Conservation (phyloP, 148 eudicot genomes). For the Suaeda aralocaspica region DNA sequence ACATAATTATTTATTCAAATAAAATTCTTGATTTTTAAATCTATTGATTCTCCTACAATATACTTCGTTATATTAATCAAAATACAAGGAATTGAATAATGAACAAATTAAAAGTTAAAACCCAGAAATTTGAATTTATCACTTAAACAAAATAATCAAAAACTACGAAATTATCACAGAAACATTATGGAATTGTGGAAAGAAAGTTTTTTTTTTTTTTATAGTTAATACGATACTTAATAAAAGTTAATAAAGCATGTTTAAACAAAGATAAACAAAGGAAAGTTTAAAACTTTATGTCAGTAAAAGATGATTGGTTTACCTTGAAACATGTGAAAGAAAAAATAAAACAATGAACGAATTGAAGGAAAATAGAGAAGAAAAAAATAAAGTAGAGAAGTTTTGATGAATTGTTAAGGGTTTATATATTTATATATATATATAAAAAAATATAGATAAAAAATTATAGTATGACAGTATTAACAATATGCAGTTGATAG, state of each 20-base stretch:
- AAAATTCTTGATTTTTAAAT: no score
- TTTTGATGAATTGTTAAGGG: background rate
- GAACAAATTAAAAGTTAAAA: no score
- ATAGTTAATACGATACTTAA: background rate
- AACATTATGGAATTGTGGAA: background rate
- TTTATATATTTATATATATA: background rate
- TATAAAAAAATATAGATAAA: no score
- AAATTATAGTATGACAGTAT: background rate
- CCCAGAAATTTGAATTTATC: constrained; percentile 1
- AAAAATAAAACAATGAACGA: background rate
- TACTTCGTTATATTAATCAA: no score
- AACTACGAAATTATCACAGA: background rate
- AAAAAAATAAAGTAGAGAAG: no score
- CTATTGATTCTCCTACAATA: no score
- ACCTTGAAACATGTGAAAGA: constrained; percentile 16
- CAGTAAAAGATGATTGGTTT: constrained; percentile 13
- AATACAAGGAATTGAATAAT: no score
- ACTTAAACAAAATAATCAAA: background rate
- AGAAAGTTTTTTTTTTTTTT: no score
- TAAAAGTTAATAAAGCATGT: background rate
- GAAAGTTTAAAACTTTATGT: constrained; percentile 8
- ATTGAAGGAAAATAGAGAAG: background rate
- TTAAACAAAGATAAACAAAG: background rate
- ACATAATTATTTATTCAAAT: background rate
- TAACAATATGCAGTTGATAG: background rate